These are phyloP conservation scores for Heritiera fomes DNA, from an alignment of 345 rosid genomes.

Conservation along the genomic window DNA sequence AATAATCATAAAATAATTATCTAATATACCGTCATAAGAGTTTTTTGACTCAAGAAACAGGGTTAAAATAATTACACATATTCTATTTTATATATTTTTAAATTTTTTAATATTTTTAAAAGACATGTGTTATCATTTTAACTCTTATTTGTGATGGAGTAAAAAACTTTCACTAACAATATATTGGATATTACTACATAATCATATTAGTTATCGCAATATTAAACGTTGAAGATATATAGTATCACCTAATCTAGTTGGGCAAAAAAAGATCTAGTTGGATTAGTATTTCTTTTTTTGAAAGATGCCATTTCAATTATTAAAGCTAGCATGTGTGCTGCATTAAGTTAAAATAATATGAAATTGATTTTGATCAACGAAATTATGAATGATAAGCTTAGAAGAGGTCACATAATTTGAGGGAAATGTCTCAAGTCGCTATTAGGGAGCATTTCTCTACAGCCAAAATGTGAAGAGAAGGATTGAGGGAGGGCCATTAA, in stretches of 20 bases:
- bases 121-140: no score
- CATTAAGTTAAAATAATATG: slow-evolving; percentile 17
- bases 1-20: no score
- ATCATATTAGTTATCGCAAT: no score
- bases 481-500: neutral
- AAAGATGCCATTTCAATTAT: neutral
- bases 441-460: neutral
- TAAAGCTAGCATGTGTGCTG: slow-evolving; percentile 25
- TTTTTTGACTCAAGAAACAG: no score
- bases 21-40: no score
- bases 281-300: neutral
- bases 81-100: no score
- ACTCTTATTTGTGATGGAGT: no score
- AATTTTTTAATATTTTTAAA: no score
- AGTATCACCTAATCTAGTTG: neutral
- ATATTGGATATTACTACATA: no score
- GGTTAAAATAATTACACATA: no score
- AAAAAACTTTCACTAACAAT: no score
- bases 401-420: slow-evolving; percentile 23
- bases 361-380: slow-evolving; percentile 23
- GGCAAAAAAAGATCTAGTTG: neutral
- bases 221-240: no score
- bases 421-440: slow-evolving; percentile 16
- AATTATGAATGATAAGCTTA: neutral
- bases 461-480: neutral